Evolutionary conservation across 179 eudicot genomes (phyloP).

Genomic region (Silene noctiflora): DNA sequence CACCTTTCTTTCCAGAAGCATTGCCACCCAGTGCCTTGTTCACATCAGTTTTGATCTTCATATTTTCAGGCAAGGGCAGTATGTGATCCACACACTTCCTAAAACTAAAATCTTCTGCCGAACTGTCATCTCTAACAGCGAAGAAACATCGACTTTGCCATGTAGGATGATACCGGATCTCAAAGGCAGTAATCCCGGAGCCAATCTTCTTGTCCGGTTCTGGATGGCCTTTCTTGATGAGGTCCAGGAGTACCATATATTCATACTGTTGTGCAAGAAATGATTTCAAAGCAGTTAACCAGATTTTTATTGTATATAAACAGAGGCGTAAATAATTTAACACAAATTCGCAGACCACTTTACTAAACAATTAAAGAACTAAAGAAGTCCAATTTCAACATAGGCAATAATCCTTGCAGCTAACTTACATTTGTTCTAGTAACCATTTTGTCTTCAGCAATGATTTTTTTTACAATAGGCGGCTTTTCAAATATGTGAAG

Average conservation of each 20-base stretch:
- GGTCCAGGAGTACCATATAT: constrained; percentile 57
- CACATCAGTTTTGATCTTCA: constrained; percentile 60
- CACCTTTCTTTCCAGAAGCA: constrained; percentile 35
- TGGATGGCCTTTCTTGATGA: constrained; percentile 72
- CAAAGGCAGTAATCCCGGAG: constrained; percentile 57
- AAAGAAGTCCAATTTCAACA: too few relatives aligned
- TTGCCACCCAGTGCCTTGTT: constrained; percentile 52
- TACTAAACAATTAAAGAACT: too few relatives aligned
- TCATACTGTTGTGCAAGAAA: constrained; percentile 55
- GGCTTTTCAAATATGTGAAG: too few relatives aligned
- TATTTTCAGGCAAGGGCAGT: constrained; percentile 84
- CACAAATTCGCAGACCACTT: too few relatives aligned
- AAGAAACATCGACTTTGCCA: constrained; percentile 86
- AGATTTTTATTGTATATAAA: too few relatives aligned
- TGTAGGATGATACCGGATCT: constrained; percentile 67
- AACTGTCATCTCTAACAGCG: constrained; percentile 44
- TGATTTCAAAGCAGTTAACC: not conserved
- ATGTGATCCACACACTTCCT: constrained; percentile 88
- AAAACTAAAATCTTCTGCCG: constrained; percentile 90
- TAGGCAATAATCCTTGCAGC: too few relatives aligned
- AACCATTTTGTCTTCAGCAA: too few relatives aligned
- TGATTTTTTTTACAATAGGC: too few relatives aligned
- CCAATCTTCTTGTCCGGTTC: constrained; percentile 80
- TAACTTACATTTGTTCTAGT: too few relatives aligned
- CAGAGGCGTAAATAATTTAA: not conserved